Conservation (phyloP, 164 flowering plant species). For the Piper longum region DNA sequence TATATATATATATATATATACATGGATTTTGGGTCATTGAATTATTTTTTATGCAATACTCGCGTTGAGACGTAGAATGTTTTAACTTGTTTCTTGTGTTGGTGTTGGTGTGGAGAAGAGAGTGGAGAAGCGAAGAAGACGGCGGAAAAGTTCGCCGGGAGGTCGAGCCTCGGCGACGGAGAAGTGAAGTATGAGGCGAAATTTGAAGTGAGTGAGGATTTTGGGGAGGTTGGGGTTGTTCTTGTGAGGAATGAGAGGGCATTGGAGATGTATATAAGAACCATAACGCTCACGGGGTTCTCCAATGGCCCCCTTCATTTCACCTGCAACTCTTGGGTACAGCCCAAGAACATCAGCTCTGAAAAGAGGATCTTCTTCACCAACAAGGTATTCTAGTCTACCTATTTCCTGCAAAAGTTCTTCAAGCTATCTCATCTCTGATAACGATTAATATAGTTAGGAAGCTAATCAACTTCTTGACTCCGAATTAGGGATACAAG, state of each 20-base stretch:
- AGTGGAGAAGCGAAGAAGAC: too few species aligned
- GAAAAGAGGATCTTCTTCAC: constrained; percentile 50
- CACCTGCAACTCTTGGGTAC: constrained; percentile 47
- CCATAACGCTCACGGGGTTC: constrained; percentile 34
- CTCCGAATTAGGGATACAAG: too few species aligned
- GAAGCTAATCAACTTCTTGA: too few species aligned
- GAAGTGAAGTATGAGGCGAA: constrained; percentile 14
- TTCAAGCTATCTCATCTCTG: background rate
- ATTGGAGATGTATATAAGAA: constrained; percentile 36
- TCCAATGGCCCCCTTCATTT: constrained; percentile 21
- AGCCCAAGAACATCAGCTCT: constrained; percentile 28
- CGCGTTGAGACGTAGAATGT: too few species aligned
- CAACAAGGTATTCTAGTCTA: constrained; percentile 30
- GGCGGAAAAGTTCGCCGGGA: too few species aligned
- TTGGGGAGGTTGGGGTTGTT: constrained; percentile 49
- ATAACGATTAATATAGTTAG: too few species aligned
- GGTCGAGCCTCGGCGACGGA: too few species aligned
- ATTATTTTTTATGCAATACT: too few species aligned
- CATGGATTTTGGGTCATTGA: too few species aligned
- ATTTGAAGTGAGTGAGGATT: constrained; percentile 23
- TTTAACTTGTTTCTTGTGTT: too few species aligned
- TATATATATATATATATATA: too few species aligned
- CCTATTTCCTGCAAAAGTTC: background rate
- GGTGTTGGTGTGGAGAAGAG: too few species aligned
- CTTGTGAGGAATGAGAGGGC: constrained; percentile 45